These are phyloP conservation scores for Trapa bicornis DNA, from an alignment of 345 rosid genomes.

Conservation along the genomic window DNA sequence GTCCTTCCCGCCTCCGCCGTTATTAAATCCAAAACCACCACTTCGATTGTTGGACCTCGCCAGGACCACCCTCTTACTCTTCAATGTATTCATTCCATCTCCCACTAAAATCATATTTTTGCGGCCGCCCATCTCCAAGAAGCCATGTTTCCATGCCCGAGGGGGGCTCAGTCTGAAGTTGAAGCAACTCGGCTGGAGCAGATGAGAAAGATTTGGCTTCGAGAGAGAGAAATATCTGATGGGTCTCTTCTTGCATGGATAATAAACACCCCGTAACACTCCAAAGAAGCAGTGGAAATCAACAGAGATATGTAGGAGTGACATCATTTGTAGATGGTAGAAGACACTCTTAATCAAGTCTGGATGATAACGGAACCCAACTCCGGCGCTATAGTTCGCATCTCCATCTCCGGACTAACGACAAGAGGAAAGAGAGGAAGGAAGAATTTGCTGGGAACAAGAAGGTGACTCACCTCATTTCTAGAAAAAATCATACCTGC, in stretches of 20 bases:
- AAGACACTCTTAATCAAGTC: not conserved
- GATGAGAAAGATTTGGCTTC: conserved; percentile 23
- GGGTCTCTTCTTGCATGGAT: conserved; percentile 15
- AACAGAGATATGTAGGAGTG: not conserved
- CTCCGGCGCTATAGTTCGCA: not conserved
- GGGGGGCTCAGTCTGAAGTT: conserved; percentile 20
- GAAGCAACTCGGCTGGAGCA: conserved; percentile 12
- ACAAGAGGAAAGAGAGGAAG: not conserved
- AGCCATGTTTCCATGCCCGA: conserved; percentile 17
- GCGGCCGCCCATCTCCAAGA: conserved; percentile 20
- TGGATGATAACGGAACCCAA: not conserved
- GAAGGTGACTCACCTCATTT: too few species aligned
- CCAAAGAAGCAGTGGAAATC: not conserved
- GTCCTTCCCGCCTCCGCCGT: conserved; percentile 47
- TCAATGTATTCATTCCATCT: conserved; percentile 17
- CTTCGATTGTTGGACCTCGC: conserved; percentile 35
- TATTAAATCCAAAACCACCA: conserved; percentile 58
- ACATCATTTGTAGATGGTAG: not conserved
- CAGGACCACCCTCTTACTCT: conserved; percentile 32
- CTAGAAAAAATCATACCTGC: too few species aligned
- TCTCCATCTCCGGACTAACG: not conserved
- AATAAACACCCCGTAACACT: not conserved
- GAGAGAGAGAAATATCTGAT: conserved; percentile 11
- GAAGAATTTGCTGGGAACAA: too few species aligned
- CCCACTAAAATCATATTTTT: conserved; percentile 24